Percentiles rank a stretch among this genome's conserved stretches.
Conservation (phyloP, 345 rosid species). For the Iberis pinnata region DNA sequence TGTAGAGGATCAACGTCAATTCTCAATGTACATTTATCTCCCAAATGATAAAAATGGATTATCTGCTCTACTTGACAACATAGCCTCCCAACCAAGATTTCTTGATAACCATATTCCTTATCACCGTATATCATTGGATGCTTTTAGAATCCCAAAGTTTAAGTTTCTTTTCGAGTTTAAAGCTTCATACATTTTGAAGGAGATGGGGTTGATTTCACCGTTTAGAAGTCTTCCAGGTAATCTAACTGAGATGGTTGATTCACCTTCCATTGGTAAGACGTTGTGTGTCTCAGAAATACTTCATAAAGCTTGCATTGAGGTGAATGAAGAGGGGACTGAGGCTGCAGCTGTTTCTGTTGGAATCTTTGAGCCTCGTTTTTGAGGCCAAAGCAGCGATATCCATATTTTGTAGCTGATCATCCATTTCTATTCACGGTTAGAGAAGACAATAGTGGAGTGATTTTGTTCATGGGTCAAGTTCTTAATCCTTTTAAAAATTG, state of each 20-base stretch:
- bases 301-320: constrained; percentile 51
- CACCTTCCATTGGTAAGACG: background rate
- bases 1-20: constrained; percentile 47
- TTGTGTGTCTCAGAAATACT: constrained; percentile 37
- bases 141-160: constrained; percentile 48
- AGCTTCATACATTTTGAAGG: constrained; percentile 39
- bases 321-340: constrained; percentile 61
- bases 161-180: constrained; percentile 41
- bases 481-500: background rate
- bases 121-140: constrained; percentile 24
- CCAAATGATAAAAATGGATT: constrained; percentile 56
- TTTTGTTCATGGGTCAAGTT: constrained; percentile 41
- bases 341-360: constrained; percentile 45
- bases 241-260: constrained; percentile 47
- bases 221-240: constrained; percentile 36
- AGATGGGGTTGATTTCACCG: constrained; percentile 41
- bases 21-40: constrained; percentile 62
- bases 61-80: constrained; percentile 37
- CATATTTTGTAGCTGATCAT: constrained; percentile 51
- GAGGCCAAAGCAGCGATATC: no score
- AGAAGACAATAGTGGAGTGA: constrained; percentile 45
- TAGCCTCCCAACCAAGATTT: constrained; percentile 39
- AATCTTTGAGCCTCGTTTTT: no score
- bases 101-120: constrained; percentile 39
- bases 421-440: constrained; percentile 48